A percentile compares a stretch with the other conserved stretches of the same genome.
These are phyloP conservation scores for Peronospora belbahrii DNA, from an alignment of 352 stramenopile species.

Conservation along the genomic window DNA sequence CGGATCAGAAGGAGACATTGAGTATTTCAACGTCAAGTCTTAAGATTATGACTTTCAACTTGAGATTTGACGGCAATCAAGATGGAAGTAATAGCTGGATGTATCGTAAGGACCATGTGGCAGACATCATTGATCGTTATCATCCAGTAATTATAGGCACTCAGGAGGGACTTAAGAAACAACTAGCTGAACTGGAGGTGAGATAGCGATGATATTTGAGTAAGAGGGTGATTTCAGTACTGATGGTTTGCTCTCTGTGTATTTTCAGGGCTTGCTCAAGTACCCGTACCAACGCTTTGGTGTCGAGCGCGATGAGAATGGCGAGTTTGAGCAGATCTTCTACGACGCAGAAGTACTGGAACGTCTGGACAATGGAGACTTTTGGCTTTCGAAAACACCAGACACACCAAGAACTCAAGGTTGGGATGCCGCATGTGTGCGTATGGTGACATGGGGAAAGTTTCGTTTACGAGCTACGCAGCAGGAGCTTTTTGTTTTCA, in stretches of 20 bases:
- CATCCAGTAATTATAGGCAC: slow-evolving; percentile 66
- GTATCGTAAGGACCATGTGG: slow-evolving; percentile 65
- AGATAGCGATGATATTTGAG: neutral
- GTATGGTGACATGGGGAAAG: slow-evolving; percentile 65
- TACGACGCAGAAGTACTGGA: slow-evolving; percentile 54
- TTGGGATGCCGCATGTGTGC: slow-evolving; percentile 64
- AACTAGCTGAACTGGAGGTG: slow-evolving; percentile 56
- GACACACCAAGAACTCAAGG: slow-evolving; percentile 46
- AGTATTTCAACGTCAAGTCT: no score
- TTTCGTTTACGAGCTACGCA: slow-evolving; percentile 51
- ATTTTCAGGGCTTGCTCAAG: slow-evolving; percentile 35
- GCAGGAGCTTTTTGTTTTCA: slow-evolving; percentile 71
- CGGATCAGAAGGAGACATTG: no score
- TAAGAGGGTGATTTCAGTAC: neutral
- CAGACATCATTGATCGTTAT: slow-evolving; percentile 68
- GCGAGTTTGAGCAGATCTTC: slow-evolving; percentile 80
- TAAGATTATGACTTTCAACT: slow-evolving; percentile 82
- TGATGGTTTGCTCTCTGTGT: slow-evolving; percentile 1
- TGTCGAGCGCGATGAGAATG: slow-evolving; percentile 58
- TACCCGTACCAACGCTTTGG: slow-evolving; percentile 69
- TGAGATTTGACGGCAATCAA: slow-evolving; percentile 55
- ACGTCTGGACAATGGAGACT: slow-evolving; percentile 52
- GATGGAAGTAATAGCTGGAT: slow-evolving; percentile 62
- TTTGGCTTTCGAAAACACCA: slow-evolving; percentile 70
- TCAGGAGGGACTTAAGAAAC: slow-evolving; percentile 62